Conservation (phyloP, 352 stramenopile species). For the Lagenidium sp. region DNA sequence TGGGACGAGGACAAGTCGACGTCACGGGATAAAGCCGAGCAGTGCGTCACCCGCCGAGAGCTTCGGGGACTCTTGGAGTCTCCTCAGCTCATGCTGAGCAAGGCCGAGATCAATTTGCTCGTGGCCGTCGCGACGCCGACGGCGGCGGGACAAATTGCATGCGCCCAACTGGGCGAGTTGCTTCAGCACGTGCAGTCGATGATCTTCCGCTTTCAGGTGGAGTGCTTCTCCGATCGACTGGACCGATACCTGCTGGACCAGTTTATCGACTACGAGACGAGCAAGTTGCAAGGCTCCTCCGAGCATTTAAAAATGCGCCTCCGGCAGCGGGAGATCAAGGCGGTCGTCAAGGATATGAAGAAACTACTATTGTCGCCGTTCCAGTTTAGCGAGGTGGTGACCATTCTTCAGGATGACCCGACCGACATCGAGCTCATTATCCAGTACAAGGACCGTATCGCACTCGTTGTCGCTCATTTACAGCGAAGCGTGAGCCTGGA, state of each 20-base stretch:
- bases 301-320: slow-evolving; percentile 39
- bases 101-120: slow-evolving; percentile 47
- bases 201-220: slow-evolving; percentile 53
- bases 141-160: slow-evolving; percentile 17
- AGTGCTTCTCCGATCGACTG: slow-evolving; percentile 26
- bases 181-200: slow-evolving; percentile 32
- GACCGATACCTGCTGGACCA: slow-evolving; percentile 38
- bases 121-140: slow-evolving; percentile 27
- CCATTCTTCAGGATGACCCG: slow-evolving; percentile 14
- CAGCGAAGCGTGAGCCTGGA: too few species aligned
- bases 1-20: too few species aligned
- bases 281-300: slow-evolving; percentile 28
- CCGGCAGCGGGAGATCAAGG: slow-evolving; percentile 31
- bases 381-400: slow-evolving; percentile 30
- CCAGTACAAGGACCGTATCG: slow-evolving; percentile 32
- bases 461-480: slow-evolving; percentile 11
- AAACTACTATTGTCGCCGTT: slow-evolving; percentile 44
- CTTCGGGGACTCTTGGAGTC: slow-evolving; percentile 40
- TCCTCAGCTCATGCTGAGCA: slow-evolving; percentile 38
- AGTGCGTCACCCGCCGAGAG: slow-evolving; percentile 28
- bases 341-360: slow-evolving; percentile 32
- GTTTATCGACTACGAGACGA: slow-evolving; percentile 39
- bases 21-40: slow-evolving; percentile 2
- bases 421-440: slow-evolving; percentile 21
- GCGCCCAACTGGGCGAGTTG: slow-evolving; percentile 24